Conservation (phyloP, 192 early-diverging fungal genomes). For the Gamsiella multidivaricata region DNA sequence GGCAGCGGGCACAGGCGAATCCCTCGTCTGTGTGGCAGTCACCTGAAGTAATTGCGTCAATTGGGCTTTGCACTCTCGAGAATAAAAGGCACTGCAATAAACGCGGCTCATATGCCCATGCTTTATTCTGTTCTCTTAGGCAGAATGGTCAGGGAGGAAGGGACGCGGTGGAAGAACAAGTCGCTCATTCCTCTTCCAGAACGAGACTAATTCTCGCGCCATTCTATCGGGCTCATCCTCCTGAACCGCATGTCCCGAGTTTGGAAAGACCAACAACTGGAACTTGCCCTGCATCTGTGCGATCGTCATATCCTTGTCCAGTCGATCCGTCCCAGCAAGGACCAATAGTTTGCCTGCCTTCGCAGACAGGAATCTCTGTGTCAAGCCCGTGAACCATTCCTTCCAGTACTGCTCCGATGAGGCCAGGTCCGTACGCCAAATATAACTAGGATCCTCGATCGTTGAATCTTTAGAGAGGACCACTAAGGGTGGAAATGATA, state of each 20-base stretch:
- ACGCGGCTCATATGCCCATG: too few relatives aligned
- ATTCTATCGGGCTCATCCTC: slow-evolving; percentile 75
- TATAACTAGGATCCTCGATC: slow-evolving; percentile 28
- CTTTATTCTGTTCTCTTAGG: too few relatives aligned
- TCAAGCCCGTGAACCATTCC: slow-evolving; percentile 74
- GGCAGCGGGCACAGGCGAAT: too few relatives aligned
- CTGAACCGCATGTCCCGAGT: slow-evolving; percentile 78
- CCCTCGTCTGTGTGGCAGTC: too few relatives aligned
- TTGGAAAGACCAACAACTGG: slow-evolving; percentile 75
- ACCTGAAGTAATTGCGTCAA: too few relatives aligned
- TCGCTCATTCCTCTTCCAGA: slow-evolving; percentile 76
- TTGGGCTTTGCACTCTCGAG: too few relatives aligned
- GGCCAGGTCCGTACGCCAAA: slow-evolving; percentile 73
- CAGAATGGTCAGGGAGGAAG: background rate
- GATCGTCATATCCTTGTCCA: slow-evolving; percentile 81
- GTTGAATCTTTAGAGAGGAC: slow-evolving; percentile 25
- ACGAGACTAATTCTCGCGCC: slow-evolving; percentile 66
- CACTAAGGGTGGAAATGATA: slow-evolving; percentile 78
- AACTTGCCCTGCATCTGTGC: slow-evolving; percentile 90
- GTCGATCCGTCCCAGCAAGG: slow-evolving; percentile 77
- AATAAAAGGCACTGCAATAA: too few relatives aligned
- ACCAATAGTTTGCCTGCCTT: slow-evolving; percentile 73
- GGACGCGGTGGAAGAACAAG: slow-evolving; percentile 59
- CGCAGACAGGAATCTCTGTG: slow-evolving; percentile 73
- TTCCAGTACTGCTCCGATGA: slow-evolving; percentile 77